Conservation (phyloP, 1,139 yeast genomes). For the Arxiozyma bovina region DNA sequence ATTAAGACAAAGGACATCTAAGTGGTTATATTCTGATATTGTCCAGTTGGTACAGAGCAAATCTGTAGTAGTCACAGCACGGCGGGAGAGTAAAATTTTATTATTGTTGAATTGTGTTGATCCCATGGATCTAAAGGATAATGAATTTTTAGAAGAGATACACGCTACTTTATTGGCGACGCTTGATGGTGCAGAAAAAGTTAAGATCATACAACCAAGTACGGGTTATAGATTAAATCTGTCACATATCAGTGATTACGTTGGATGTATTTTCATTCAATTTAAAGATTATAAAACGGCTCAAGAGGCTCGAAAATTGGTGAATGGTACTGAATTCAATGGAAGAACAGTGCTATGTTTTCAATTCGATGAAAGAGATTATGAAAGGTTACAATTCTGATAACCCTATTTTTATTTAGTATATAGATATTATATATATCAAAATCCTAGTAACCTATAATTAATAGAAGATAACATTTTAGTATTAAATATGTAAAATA, state of each 20-base stretch:
- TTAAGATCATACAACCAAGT: slow-evolving; percentile 62
- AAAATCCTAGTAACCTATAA: background rate
- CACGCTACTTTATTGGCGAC: slow-evolving; percentile 46
- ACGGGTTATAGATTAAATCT: slow-evolving; percentile 37
- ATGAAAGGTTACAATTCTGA: background rate
- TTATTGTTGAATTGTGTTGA: slow-evolving; percentile 59
- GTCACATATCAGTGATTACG: slow-evolving; percentile 41
- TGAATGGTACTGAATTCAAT: slow-evolving; percentile 62
- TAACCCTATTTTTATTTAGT: background rate
- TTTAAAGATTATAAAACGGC: slow-evolving; percentile 49
- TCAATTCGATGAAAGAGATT: slow-evolving; percentile 54
- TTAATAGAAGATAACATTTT: background rate
- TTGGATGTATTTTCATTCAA: slow-evolving; percentile 66
- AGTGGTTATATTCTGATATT: slow-evolving; percentile 29
- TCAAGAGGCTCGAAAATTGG: slow-evolving; percentile 46
- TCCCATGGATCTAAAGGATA: slow-evolving; percentile 53
- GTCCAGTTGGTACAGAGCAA: background rate
- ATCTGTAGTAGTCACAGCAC: background rate
- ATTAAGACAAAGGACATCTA: slow-evolving; percentile 15
- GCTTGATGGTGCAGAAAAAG: slow-evolving; percentile 37
- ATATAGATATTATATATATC: background rate
- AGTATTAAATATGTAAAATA: too few species aligned
- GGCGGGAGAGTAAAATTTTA: slow-evolving; percentile 43
- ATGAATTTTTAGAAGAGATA: slow-evolving; percentile 42
- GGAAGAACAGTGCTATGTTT: slow-evolving; percentile 65